phyloP scores from a whole-genome alignment of 2,329 filamentous ascomycete species.

The Truncatella angustata region DNA sequence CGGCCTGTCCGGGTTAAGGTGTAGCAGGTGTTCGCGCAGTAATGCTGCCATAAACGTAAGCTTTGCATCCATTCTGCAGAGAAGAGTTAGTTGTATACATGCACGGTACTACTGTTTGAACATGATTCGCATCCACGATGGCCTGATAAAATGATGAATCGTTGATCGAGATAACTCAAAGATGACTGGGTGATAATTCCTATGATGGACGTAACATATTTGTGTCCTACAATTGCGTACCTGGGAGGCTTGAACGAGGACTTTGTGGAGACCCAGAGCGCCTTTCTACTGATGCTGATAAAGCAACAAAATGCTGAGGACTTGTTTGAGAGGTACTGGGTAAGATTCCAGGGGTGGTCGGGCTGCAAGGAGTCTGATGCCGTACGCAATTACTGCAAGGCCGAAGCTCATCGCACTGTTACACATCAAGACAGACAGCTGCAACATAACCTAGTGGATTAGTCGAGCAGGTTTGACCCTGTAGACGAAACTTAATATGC shows the following conservation, averaged over 20 bases:
- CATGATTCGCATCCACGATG: neutral
- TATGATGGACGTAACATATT: no score
- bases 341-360: neutral
- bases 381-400: slow-evolving; percentile 9
- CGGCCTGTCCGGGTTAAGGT: neutral
- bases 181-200: no score
- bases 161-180: no score
- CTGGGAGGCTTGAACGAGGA: no score
- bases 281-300: neutral
- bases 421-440: neutral
- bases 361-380: slow-evolving; percentile 1
- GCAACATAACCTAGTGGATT: neutral
- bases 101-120: neutral
- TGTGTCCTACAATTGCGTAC: no score
- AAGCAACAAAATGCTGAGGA: neutral
- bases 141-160: no score
- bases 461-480: neutral
- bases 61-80: slow-evolving; percentile 21
- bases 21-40: slow-evolving; percentile 3
- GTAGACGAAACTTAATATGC: slow-evolving; percentile 4
- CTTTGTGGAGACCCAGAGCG: no score
- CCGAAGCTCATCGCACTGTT: slow-evolving; percentile 6
- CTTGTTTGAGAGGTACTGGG: neutral
- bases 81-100: slow-evolving; percentile 26
- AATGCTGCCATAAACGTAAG: slow-evolving; percentile 11